A percentile compares a stretch with the other conserved stretches of the same genome.
phyloP scores from a whole-genome alignment of 495 filamentous ascomycete species.

The Venustampulla echinocandica region DNA sequence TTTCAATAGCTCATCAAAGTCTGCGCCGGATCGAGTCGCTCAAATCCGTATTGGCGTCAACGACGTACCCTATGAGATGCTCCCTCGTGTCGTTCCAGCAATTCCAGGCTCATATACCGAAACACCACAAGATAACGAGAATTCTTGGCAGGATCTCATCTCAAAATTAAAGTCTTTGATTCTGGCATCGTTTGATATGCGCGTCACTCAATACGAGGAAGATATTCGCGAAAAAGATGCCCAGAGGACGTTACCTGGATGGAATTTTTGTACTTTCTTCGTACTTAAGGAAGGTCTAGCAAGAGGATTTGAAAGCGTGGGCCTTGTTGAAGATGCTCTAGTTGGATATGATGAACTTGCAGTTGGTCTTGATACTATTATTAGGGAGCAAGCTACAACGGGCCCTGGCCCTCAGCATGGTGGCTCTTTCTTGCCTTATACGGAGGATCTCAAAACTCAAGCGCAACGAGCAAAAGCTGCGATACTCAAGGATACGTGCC shows the following conservation, averaged over 20 bases:
- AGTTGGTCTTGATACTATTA: slow-evolving; percentile 70
- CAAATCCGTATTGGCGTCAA: slow-evolving; percentile 71
- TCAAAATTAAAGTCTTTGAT: slow-evolving; percentile 82
- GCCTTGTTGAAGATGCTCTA: slow-evolving; percentile 88
- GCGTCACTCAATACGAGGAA: slow-evolving; percentile 91
- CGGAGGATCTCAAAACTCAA: slow-evolving; percentile 57
- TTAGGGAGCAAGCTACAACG: slow-evolving; percentile 59
- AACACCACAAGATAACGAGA: slow-evolving; percentile 58
- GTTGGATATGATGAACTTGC: slow-evolving; percentile 88
- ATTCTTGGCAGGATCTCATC: slow-evolving; percentile 74
- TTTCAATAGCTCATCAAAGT: slow-evolving; percentile 81
- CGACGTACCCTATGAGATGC: slow-evolving; percentile 48
- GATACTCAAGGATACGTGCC: slow-evolving; percentile 20
- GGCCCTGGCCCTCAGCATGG: slow-evolving; percentile 50
- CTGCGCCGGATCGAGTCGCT: slow-evolving; percentile 65
- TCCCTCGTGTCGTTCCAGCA: slow-evolving; percentile 46
- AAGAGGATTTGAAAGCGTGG: slow-evolving; percentile 90
- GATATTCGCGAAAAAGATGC: slow-evolving; percentile 91
- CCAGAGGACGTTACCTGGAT: slow-evolving; percentile 80
- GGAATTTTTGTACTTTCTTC: slow-evolving; percentile 99
- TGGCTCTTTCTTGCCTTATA: slow-evolving; percentile 56
- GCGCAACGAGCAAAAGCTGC: slow-evolving; percentile 40
- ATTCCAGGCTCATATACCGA: slow-evolving; percentile 52
- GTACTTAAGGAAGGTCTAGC: slow-evolving; percentile 93
- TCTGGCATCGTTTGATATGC: slow-evolving; percentile 78